Base-by-base conservation (phyloP, 2,329 filamentous ascomycete genomes). In the Calonectria pseudoturangicola region DNA sequence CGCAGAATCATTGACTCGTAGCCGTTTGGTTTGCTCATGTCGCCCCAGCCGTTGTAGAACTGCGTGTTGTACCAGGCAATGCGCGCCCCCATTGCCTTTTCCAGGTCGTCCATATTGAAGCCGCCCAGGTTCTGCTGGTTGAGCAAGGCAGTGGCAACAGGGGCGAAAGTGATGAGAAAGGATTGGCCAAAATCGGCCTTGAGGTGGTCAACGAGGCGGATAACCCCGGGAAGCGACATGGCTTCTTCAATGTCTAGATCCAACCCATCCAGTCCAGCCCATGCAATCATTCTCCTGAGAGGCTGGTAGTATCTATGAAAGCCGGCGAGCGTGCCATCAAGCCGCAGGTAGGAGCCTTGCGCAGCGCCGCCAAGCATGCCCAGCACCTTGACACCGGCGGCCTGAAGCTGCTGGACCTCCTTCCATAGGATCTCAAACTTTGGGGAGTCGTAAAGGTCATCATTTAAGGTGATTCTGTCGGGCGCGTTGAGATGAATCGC, bases 21-120 rank as follows among this genome's bases (percentile, higher is more conserved):
- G 70, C 84, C 83, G 6, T 77, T 66, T 0, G 87, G 80, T 27
- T 77, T 84, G 27, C 79, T 80, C 76, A 88, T 85, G 73, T 86
- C 87, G 2, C 94, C 94, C 91, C 94, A 98, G 0, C 95, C 95
- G 79, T 93, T 96, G 86, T 98, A 98, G 83, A 97, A 97, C 81
- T 98, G 95, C 6, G 92, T 89, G 79, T 97, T 97, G 81, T 97
- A 97, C 90, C 94, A 98, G 2, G 88, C 88, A 36, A 98, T 93
- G 67, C 92, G 88, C 13, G 84, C 83, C 0, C 92, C 92, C 2
- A 89, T 86, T 75, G 89, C 87, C 12, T 87, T 86, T 79, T 97
- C 94, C 1, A 98, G 88, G 25, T 91, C 86, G 27, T 90, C 87
- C 82, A 98, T 97, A 79, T 91, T 89, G 83, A 98, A 98, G 0